Evolutionary conservation across 768 basidiomycete species (phyloP).

Genomic region (Macrolepiota albuminosa): DNA sequence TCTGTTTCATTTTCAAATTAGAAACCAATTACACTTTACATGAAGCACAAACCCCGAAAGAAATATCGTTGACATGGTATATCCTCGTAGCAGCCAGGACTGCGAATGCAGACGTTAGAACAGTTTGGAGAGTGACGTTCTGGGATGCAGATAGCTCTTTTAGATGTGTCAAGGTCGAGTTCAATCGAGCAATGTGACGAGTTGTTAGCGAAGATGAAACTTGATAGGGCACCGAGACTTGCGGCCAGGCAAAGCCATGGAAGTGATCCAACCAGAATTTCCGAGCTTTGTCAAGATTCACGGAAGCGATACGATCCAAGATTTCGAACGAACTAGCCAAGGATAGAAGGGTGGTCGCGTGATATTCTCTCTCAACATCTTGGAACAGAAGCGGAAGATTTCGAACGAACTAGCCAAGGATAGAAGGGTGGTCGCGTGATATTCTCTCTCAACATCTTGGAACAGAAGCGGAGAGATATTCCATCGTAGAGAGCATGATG

Average conservation of each 20-base stretch:
- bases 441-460: conserved; percentile 22
- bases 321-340: conserved; percentile 16
- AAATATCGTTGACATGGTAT: conserved; percentile 23
- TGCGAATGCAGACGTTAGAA: conserved; percentile 26
- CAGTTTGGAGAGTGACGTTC: conserved; percentile 27
- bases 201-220: conserved; percentile 2
- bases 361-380: conserved; percentile 23
- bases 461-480: conserved; percentile 24
- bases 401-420: conserved; percentile 11
- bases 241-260: conserved; percentile 22
- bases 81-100: conserved; percentile 19
- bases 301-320: conserved; percentile 20
- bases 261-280: conserved; percentile 25
- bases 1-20: conserved; percentile 13
- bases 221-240: conserved; percentile 2
- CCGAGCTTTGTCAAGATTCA: conserved; percentile 18
- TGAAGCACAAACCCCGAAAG: conserved; percentile 27
- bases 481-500: conserved; percentile 33
- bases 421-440: conserved; percentile 8
- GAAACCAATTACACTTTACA: background rate
- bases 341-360: conserved; percentile 1
- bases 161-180: conserved; percentile 18
- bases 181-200: conserved; percentile 15
- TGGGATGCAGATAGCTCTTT: conserved; percentile 22
- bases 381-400: conserved; percentile 24